phyloP scores from a whole-genome alignment of 148 eudicot genomes.

The Dysphania ambrosioides region DNA sequence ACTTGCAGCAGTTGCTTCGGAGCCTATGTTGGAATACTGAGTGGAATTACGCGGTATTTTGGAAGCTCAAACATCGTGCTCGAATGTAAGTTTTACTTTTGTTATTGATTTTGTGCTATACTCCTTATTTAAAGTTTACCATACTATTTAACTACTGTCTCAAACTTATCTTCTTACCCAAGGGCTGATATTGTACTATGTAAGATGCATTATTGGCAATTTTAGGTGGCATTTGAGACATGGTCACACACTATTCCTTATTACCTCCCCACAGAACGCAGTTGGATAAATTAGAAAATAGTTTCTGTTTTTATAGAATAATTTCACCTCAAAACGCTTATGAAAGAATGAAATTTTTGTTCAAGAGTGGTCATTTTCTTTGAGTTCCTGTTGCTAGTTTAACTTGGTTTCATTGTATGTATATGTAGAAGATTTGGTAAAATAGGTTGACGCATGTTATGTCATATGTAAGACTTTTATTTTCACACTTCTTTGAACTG shows the following conservation, averaged over 20 bases:
- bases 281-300: not conserved
- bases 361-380: not conserved
- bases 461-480: not conserved
- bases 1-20: conserved; percentile 65
- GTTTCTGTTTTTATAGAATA: not conserved
- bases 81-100: conserved; percentile 56
- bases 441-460: not conserved
- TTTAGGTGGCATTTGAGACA: not conserved
- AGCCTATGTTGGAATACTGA: conserved; percentile 56
- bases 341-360: not conserved
- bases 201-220: not conserved
- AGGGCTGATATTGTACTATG: not conserved
- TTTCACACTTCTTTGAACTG: conserved; percentile 1
- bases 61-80: conserved; percentile 78
- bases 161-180: not conserved
- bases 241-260: conserved; percentile 8
- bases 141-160: not conserved
- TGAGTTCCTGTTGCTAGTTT: not conserved
- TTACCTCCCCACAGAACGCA: not conserved
- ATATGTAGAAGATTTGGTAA: not conserved
- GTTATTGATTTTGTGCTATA: conserved; percentile 4
- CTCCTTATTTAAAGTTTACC: conserved; percentile 1
- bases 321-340: not conserved
- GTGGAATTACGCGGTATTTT: conserved; percentile 83
- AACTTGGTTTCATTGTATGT: not conserved